Base-by-base conservation (phyloP, 352 stramenopile species). In the Globisporangium takayamanum region DNA sequence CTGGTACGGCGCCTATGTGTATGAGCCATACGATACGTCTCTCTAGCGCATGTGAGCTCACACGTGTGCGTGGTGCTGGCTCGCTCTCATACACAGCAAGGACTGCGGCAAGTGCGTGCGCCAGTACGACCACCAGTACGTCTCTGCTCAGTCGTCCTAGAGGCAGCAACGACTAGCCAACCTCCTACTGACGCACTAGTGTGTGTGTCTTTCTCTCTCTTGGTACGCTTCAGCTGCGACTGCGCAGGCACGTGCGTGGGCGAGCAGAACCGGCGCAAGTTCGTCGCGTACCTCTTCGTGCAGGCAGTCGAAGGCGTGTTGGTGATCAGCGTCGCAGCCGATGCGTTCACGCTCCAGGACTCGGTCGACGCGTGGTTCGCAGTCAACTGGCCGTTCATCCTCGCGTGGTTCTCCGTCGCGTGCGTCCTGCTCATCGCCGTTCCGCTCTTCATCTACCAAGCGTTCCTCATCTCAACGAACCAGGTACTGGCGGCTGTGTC, bases 71-170 rank as follows among this genome's bases (percentile, higher is more conserved):
- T 45, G 28, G 39, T 36, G 20, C 36, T 45, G n/a, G 22, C 39
- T n/a, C 41, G 5, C 41, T 46, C 41, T 36, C 18, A 7, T 59
- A 15, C 50, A 10, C 61, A 91, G 81, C 59, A 88, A 88, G 62
- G 77, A 89, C 59, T 92, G 83, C 55, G 69, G 73, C 49, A 76
- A 73, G 14, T 92, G 83, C 59, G 82, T 87, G 22, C 66, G 69
- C 8, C 83, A 92, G 60, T 92, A 92, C 45, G 83, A 92, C 54
- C 83, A 92, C 59, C 83, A 92, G 82, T 92, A 70, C 56, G 73
- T 55, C 20, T 49, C n/a, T 26, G 26, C 7, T 18, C 5, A 15
- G 25, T 25, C 5, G 10, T 30, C 42, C 10, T 12, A 10, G 33
- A 39, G 10, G 18, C 37, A 30, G 26, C 7, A 20, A 28, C 10